Base-by-base conservation (phyloP, 2,329 filamentous ascomycete species). In the Bretziella fagacearum region DNA sequence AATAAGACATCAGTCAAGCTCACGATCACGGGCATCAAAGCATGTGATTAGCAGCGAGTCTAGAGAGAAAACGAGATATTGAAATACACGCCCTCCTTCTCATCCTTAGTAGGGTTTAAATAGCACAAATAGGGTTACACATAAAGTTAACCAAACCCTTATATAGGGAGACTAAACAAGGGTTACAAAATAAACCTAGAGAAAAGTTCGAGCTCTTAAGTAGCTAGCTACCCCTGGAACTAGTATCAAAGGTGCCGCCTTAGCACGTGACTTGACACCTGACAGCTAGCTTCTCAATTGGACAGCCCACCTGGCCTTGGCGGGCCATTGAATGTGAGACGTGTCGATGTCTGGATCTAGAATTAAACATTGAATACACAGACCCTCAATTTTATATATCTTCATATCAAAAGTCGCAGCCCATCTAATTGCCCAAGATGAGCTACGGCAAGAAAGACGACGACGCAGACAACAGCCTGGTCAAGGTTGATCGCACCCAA, bases 381-480 rank as follows among this genome's bases (percentile, higher is more conserved):
- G 29, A 46, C 32, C 27, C 32, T 26, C 30, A 46, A 39, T 33
- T 22, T 18, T 46, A 35, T 41, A 44, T 41, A 48, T 33, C 23
- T 18, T 25, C 20, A 35, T 29, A 45, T 32, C 33, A 30, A 25
- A 10, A 35, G 18, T 37, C 33, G 22, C 40, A 47, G 40, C 47
- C 43, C 39, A 43, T 44, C 44, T 30, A 47, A 56, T 57, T 59
- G 65, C 67, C 66, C 68, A 77, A 56, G 60, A 94, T 94, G 87
- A 91, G 82, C 68, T 93, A 91, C 76, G 81, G 89, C 71, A 98
- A 98, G 71, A 96, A 94, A 73, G 89, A 98, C 66, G 91, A 96
- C 74, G 91, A 98, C 71, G 84, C 81, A 61, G 89, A 95, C 63
- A 77, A 81, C 63, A 81, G 83, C 61, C 75, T 96, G 70, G 82